Evolutionary conservation across 169 alveolate genomes (phyloP).

Genomic region (Sarcocystis neurona): DNA sequence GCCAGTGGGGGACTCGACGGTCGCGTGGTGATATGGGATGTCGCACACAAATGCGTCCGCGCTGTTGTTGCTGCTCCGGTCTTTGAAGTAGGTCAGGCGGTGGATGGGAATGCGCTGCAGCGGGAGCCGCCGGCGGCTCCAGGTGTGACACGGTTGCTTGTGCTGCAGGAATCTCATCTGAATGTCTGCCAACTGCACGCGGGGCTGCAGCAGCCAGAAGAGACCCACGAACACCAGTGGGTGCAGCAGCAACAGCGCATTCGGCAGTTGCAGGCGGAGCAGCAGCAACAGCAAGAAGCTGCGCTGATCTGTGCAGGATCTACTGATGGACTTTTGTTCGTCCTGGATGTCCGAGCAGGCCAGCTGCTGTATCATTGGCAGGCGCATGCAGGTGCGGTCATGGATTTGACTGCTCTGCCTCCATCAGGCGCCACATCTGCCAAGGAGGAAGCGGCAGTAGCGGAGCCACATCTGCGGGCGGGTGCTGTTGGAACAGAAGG

Average conservation of each 20-base stretch:
- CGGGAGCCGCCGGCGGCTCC: too few relatives aligned
- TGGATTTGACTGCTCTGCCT: neutral
- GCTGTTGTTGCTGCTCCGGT: too few relatives aligned
- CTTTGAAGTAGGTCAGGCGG: too few relatives aligned
- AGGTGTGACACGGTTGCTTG: too few relatives aligned
- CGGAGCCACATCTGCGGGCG: too few relatives aligned
- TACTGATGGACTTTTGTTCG: neutral
- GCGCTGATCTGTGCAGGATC: neutral
- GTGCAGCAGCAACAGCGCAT: neutral
- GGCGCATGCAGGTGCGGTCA: conserved; percentile 35
- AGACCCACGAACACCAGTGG: neutral
- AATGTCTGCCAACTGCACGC: neutral
- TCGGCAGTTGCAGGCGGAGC: conserved; percentile 25
- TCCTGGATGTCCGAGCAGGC: neutral
- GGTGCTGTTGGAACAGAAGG: too few relatives aligned
- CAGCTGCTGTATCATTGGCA: neutral
- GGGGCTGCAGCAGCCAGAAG: conserved; percentile 14
- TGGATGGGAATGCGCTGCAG: too few relatives aligned
- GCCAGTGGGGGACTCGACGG: conserved; percentile 24
- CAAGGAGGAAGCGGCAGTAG: neutral
- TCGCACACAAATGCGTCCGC: neutral
- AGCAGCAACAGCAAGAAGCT: neutral
- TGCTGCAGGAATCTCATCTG: neutral
- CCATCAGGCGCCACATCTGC: neutral
- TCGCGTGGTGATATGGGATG: neutral